Evolutionary conservation across 1,284 basidiomycete species (phyloP).

Genomic region (Mycena citricolor): DNA sequence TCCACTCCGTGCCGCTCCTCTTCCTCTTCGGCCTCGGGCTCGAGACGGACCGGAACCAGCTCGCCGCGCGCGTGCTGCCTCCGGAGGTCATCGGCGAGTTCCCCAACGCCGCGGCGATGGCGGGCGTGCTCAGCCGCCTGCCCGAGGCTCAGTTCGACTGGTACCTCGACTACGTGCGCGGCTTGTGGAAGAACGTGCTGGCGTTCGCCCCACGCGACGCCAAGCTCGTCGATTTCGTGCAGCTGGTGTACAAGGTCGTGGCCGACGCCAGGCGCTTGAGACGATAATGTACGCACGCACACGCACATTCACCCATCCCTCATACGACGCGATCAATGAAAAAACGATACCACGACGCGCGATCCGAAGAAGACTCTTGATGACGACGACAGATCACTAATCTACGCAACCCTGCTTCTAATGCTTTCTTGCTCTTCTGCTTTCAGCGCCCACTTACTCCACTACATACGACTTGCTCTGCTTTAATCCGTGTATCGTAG

Average conservation of each 20-base stretch:
- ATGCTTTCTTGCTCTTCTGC: too few species aligned
- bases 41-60: slow-evolving; percentile 38
- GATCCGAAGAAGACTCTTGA: too few species aligned
- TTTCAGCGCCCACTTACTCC: too few species aligned
- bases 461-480: too few species aligned
- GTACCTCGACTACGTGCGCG: slow-evolving; percentile 41
- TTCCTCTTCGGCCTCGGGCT: slow-evolving; percentile 42
- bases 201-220: slow-evolving; percentile 41
- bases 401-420: too few species aligned
- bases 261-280: too few species aligned
- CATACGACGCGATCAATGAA: too few species aligned
- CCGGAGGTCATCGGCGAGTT: slow-evolving; percentile 45
- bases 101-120: slow-evolving; percentile 57
- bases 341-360: too few species aligned
- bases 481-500: too few species aligned
- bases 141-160: slow-evolving; percentile 37
- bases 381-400: too few species aligned
- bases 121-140: slow-evolving; percentile 40
- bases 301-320: too few species aligned
- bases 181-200: slow-evolving; percentile 54
- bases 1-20: slow-evolving; percentile 40
- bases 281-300: too few species aligned
- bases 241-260: slow-evolving; percentile 51
- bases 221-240: slow-evolving; percentile 41
- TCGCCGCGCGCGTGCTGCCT: slow-evolving; percentile 43